Evolutionary conservation across 2,329 filamentous ascomycete genomes (phyloP).

Genomic region (Colletotrichum higginsianum): DNA sequence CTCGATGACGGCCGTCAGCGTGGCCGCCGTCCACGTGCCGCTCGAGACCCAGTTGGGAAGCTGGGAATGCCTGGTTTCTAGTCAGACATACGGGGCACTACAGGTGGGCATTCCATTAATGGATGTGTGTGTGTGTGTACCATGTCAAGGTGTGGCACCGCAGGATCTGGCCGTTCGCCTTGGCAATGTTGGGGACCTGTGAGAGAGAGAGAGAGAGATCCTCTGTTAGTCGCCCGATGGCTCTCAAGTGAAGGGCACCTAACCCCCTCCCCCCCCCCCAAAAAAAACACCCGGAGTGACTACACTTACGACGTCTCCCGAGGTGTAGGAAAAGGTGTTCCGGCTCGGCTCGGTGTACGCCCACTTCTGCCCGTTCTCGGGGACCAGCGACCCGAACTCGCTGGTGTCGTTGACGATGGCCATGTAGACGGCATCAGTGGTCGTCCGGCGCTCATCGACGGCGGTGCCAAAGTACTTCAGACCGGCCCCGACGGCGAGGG

Average conservation of each 20-base stretch:
- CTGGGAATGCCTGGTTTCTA: slow-evolving; percentile 42
- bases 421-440: slow-evolving; percentile 65
- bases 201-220: too few relatives aligned
- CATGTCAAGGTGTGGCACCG: slow-evolving; percentile 75
- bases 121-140: slow-evolving; percentile 50
- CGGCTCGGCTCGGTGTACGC: not conserved
- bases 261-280: too few relatives aligned
- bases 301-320: slow-evolving; percentile 37
- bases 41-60: slow-evolving; percentile 46
- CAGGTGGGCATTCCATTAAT: too few relatives aligned
- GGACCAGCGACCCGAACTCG: slow-evolving; percentile 75
- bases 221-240: not conserved
- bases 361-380: slow-evolving; percentile 69
- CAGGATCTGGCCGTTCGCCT: slow-evolving; percentile 64
- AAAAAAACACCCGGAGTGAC: too few relatives aligned
- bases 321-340: slow-evolving; percentile 25
- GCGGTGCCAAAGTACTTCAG: slow-evolving; percentile 74
- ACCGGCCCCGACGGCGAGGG: slow-evolving; percentile 66
- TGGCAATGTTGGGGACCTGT: slow-evolving; percentile 61
- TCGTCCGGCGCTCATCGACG: slow-evolving; percentile 60
- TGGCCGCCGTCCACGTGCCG: slow-evolving; percentile 37
- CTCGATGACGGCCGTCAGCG: slow-evolving; percentile 58
- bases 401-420: slow-evolving; percentile 65
- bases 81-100: slow-evolving; percentile 23
- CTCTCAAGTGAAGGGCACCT: too few relatives aligned